Conservation (phyloP, 23 red algal genomes). For the Chondrus crispus region DNA sequence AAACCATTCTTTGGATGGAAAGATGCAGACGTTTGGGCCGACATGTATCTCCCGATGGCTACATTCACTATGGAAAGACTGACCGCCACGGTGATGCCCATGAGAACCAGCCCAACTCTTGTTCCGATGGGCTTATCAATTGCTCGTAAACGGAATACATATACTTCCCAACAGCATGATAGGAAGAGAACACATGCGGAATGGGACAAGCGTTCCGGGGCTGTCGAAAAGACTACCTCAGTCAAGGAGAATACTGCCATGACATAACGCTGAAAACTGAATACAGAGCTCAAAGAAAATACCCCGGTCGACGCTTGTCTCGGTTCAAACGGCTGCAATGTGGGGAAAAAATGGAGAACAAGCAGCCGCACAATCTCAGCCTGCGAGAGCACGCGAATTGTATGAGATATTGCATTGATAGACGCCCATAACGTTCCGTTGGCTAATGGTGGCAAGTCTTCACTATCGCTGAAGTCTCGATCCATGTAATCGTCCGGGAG, state of each 20-base stretch:
- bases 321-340: not conserved
- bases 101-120: not conserved
- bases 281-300: not conserved
- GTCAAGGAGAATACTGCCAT: not conserved
- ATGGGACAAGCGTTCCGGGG: not conserved
- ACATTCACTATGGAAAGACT: not conserved
- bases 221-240: not conserved
- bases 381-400: not conserved
- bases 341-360: not conserved
- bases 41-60: not conserved
- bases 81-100: not conserved
- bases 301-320: not conserved
- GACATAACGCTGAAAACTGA: not conserved
- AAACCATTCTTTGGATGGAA: too few species aligned
- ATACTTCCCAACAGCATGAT: not conserved
- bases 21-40: too few species aligned
- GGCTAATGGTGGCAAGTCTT: not conserved
- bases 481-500: not conserved
- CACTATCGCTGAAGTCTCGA: not conserved
- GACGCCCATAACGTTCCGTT: not conserved
- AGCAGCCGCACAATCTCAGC: constrained; percentile 18
- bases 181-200: not conserved
- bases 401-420: not conserved
- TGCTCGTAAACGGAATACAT: not conserved
- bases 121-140: not conserved